A percentile compares a stretch with the other conserved stretches of the same genome.
Evolutionary conservation across 2,329 filamentous ascomycete species (phyloP).

Genomic region (Penicillium sp.): DNA sequence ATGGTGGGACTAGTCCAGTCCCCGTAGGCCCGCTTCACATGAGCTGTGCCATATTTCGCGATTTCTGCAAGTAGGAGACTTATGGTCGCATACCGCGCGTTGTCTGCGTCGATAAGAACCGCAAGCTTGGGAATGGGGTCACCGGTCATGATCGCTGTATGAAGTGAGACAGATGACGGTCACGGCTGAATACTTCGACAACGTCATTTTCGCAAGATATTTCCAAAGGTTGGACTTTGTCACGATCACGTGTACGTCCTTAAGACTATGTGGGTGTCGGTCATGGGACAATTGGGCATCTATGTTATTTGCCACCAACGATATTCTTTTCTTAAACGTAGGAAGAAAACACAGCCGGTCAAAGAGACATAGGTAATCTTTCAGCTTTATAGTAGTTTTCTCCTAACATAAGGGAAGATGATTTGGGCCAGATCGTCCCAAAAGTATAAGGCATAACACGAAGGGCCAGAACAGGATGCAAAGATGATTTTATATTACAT

Average conservation of each 20-base stretch:
- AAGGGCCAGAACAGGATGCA: neutral
- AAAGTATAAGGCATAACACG: no score
- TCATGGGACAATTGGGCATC: neutral
- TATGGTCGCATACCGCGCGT: neutral
- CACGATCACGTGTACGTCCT: neutral
- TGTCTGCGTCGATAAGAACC: neutral
- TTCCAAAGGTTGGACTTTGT: neutral
- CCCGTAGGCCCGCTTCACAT: conserved; percentile 14
- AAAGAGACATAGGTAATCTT: no score
- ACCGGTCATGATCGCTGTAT: neutral
- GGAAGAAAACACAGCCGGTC: no score
- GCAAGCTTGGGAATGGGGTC: neutral
- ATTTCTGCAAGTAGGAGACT: conserved; percentile 13
- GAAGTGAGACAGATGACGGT: neutral
- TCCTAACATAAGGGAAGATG: no score
- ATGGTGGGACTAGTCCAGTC: conserved; percentile 8
- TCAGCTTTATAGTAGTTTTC: no score
- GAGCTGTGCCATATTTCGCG: conserved; percentile 16
- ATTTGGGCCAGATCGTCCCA: no score
- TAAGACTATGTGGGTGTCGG: neutral
- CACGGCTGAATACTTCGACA: neutral
- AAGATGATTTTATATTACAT: neutral
- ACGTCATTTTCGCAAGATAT: neutral
- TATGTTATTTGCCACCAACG: no score
- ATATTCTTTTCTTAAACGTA: no score